Percentiles rank a stretch among this genome's conserved stretches.
Conservation (phyloP, 2,329 filamentous ascomycete species). For the Fusarium buharicum region DNA sequence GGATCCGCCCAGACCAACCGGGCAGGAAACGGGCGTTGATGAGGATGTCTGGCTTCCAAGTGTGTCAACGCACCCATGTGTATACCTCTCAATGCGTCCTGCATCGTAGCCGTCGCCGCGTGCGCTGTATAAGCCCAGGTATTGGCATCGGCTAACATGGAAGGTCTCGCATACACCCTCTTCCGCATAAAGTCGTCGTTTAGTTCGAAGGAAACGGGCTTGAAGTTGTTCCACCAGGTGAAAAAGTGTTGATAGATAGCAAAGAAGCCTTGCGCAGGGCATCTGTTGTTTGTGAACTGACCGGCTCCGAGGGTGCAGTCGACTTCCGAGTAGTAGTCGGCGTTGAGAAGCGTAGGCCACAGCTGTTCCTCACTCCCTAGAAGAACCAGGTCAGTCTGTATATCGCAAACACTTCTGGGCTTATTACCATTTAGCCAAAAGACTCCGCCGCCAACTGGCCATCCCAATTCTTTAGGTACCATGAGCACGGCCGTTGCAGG, state of each 20-base stretch:
- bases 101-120: slow-evolving; percentile 4
- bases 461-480: slow-evolving; percentile 16
- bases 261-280: not conserved
- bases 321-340: not conserved
- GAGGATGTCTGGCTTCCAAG: not conserved
- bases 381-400: not conserved
- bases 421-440: slow-evolving; percentile 21
- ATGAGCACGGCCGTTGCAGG: slow-evolving; percentile 20
- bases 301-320: not conserved
- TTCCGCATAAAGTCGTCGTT: slow-evolving; percentile 13
- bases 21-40: not conserved
- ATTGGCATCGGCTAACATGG: not conserved
- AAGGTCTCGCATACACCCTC: slow-evolving; percentile 3
- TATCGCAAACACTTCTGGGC: not conserved
- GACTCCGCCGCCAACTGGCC: slow-evolving; percentile 11
- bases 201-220: slow-evolving; percentile 3
- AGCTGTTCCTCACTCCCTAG: slow-evolving; percentile 1
- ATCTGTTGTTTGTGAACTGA: not conserved
- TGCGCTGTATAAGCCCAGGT: slow-evolving; percentile 20
- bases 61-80: not conserved
- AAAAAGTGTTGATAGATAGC: slow-evolving; percentile 6
- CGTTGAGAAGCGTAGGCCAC: slow-evolving; percentile 1
- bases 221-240: slow-evolving; percentile 10
- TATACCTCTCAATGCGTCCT: not conserved
- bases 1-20: not conserved